Evolutionary conservation across 1,139 yeast species (phyloP), one percentile per base, ranked within the genome.

Genomic region (Pichia sp.): DNA sequence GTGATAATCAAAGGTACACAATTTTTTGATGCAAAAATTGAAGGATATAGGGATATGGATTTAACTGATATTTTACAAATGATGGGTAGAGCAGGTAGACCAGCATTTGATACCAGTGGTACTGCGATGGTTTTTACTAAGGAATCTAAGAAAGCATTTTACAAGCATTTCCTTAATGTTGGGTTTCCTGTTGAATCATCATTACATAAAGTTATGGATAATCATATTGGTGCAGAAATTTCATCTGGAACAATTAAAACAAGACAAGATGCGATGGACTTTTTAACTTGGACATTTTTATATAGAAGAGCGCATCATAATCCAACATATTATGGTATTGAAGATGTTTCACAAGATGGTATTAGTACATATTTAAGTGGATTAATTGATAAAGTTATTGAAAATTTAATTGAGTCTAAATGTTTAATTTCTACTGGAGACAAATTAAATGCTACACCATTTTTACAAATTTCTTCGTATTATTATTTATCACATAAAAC

Each of bases 141-240:
- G 59, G 97, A 94, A 59, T 76, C 90, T 4, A 92, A 90, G 55
- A 92, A 92, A 66, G 77, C 82, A 61, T 94, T 90, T 59, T 92
- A 94, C 68, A 92, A 92, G 60, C 96, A 94, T 63, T 92, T 92
- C 63, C 66, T 92, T 57, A 94, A 92, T 60, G 81, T 87, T 51
- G 98, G 99, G 0, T 92, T 94, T 67, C 99, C 99, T 0, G 98
- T 94, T 12, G 99, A 92, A 62, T 87, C 97, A 0, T 87, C 96
- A 1, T 69, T 92, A 50, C 97, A 92, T 64, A 89, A 89, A 58
- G 95, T 87, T 4, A 68, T 94, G 57, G 97, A 87, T 64, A 85
- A 92, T 63, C 98, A 94, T 69, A 73, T 92, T 61, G 98, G 97
- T 60, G 98, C 98, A 4, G 98, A 94, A 60, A 86, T 92, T 38